Conservation (phyloP, 768 basidiomycete species). For the Suillus clintonianus region DNA sequence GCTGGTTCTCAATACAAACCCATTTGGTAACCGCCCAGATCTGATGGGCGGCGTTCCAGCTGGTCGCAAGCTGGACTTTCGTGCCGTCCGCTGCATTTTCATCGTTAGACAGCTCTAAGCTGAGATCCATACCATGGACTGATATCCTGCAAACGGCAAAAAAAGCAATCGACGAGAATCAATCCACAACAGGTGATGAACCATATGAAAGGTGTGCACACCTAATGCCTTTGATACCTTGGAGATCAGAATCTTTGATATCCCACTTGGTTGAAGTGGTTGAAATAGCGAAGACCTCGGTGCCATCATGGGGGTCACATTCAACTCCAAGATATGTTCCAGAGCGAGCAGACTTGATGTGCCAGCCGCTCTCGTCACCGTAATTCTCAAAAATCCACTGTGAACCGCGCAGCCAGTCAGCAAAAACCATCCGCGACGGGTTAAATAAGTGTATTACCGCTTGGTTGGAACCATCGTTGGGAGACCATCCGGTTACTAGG, state of each 20-base stretch:
- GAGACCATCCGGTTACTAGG: conserved; percentile 50
- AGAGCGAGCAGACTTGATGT: conserved; percentile 43
- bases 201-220: conserved; percentile 22
- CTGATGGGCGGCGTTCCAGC: conserved; percentile 54
- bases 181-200: no score
- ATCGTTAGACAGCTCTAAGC: conserved; percentile 48
- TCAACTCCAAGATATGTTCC: conserved; percentile 43
- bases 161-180: not conserved
- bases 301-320: conserved; percentile 38
- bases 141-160: conserved; percentile 46
- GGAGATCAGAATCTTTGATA: conserved; percentile 46
- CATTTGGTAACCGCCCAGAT: conserved; percentile 39
- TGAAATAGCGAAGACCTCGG: conserved; percentile 38
- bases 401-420: not conserved
- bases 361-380: conserved; percentile 37
- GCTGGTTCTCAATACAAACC: conserved; percentile 38
- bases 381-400: conserved; percentile 49
- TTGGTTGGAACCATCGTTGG: conserved; percentile 50
- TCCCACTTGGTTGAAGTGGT: conserved; percentile 49
- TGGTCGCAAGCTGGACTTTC: conserved; percentile 47
- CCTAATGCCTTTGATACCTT: conserved; percentile 43
- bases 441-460: conserved; percentile 32
- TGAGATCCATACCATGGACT: conserved; percentile 43
- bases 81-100: conserved; percentile 48
- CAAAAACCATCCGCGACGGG: not conserved